These are phyloP conservation scores for Nicotiana otophora DNA, from an alignment of 257 asterid species.

Conservation along the genomic window DNA sequence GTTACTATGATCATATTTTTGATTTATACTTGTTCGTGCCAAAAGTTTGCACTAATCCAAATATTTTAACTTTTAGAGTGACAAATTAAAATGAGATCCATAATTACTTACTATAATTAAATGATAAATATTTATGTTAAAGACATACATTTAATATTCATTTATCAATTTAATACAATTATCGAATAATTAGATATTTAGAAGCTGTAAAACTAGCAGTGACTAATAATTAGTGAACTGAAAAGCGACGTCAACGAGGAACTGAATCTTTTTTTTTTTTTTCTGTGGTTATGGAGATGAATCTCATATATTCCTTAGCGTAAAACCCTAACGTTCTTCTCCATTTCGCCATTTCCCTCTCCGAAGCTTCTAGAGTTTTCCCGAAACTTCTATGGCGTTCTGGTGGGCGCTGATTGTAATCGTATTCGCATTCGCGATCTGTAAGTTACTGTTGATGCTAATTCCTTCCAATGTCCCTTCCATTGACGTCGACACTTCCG, in stretches of 20 bases:
- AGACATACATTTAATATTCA: no score
- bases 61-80: no score
- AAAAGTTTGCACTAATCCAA: no score
- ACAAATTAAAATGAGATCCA: no score
- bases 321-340: background rate
- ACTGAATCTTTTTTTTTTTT: background rate
- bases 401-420: constrained; percentile 82
- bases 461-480: constrained; percentile 90
- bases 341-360: background rate
- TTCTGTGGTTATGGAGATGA: background rate
- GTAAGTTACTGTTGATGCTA: constrained; percentile 79
- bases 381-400: constrained; percentile 58
- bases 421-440: constrained; percentile 71
- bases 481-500: constrained; percentile 86
- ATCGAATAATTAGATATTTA: no score
- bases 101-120: no score
- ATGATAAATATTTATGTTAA: no score
- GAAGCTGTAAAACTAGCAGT: no score
- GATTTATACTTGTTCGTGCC: no score
- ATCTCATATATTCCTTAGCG: background rate
- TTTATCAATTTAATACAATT: no score
- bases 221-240: background rate
- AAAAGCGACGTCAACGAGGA: background rate
- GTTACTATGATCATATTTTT: no score
- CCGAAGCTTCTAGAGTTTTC: background rate